These are phyloP conservation scores for Pleodorina starrii DNA, from an alignment of 139 green algal genomes.

Conservation along the genomic window DNA sequence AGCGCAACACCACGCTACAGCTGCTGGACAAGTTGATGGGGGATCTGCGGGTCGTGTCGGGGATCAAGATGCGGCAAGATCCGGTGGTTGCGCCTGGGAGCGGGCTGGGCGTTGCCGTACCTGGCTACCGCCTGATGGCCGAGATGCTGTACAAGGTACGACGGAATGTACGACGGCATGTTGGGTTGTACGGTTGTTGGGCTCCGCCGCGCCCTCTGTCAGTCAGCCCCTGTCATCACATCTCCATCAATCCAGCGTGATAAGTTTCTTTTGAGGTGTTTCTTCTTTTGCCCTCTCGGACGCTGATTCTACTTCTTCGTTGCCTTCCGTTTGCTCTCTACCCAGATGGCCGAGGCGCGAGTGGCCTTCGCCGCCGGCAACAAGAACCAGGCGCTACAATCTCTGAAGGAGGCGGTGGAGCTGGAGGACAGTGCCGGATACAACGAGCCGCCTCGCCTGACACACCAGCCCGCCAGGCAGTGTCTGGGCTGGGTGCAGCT, in stretches of 20 bases:
- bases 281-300: background rate
- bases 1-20: background rate
- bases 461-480: constrained; percentile 66
- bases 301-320: background rate
- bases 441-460: constrained; percentile 70
- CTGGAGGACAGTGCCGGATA: constrained; percentile 63
- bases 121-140: constrained; percentile 13
- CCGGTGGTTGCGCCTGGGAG: background rate
- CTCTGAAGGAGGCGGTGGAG: constrained; percentile 32
- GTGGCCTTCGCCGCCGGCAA: background rate
- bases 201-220: no score
- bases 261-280: background rate
- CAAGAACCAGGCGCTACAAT: background rate
- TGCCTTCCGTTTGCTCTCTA: background rate
- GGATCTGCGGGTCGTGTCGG: background rate
- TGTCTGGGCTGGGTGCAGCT: constrained; percentile 70
- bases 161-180: background rate
- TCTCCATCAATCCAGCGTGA: background rate
- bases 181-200: background rate
- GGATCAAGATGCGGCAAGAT: background rate
- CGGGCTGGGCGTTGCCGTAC: constrained; percentile 5
- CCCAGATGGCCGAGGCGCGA: constrained; percentile 26
- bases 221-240: background rate
- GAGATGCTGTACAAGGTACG: background rate
- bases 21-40: background rate